These are phyloP conservation scores for Babesia caballi DNA, from an alignment of 169 alveolate species.

Conservation along the genomic window DNA sequence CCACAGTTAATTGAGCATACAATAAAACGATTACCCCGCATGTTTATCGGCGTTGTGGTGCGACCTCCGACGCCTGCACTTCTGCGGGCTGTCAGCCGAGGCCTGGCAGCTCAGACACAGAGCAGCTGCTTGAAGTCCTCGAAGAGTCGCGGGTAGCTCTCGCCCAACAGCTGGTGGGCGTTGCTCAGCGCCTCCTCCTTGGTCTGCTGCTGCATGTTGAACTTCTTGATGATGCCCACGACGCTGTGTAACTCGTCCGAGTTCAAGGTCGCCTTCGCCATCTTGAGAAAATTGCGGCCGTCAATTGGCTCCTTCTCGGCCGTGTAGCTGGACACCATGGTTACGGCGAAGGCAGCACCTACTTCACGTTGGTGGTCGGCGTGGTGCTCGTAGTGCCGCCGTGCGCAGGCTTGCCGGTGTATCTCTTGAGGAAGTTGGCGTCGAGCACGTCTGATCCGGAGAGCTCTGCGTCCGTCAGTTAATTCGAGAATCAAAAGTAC, in stretches of 20 bases:
- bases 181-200: slow-evolving; percentile 75
- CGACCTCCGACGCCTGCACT: too few species aligned
- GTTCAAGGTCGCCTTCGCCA: slow-evolving; percentile 72
- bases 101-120: neutral
- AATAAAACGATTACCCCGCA: too few species aligned
- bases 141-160: slow-evolving; percentile 16
- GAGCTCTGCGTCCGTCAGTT: neutral
- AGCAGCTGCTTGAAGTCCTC: slow-evolving; percentile 58
- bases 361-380: slow-evolving; percentile 23
- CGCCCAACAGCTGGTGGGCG: slow-evolving; percentile 70
- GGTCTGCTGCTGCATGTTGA: slow-evolving; percentile 82
- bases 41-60: too few species aligned
- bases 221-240: slow-evolving; percentile 78
- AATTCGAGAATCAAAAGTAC: neutral
- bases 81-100: too few species aligned
- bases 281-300: slow-evolving; percentile 64
- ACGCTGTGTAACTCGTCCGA: slow-evolving; percentile 78
- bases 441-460: slow-evolving; percentile 21
- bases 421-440: slow-evolving; percentile 6
- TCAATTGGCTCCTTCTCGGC: slow-evolving; percentile 42
- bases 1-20: too few species aligned
- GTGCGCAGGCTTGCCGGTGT: neutral
- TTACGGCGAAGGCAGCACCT: neutral
- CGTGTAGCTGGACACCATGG: neutral
- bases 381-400: slow-evolving; percentile 15